phyloP scores from a whole-genome alignment of 768 basidiomycete species.

The Russula virescens region DNA sequence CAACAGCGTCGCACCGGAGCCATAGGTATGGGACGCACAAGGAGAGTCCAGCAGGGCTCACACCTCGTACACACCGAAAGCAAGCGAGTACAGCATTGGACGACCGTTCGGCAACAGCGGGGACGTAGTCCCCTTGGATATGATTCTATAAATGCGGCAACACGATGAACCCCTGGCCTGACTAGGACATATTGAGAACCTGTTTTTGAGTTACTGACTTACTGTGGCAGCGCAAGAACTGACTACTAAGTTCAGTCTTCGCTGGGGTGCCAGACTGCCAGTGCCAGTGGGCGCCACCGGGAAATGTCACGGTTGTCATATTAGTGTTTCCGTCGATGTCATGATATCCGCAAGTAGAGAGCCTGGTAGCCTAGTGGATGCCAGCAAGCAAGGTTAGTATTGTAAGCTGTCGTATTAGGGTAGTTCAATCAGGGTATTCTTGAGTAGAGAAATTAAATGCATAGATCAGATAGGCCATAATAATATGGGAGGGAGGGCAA shows the following conservation, averaged over 20 bases:
- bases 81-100: constrained; percentile 50
- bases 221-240: constrained; percentile 38
- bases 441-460: constrained; percentile 79
- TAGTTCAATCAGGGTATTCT: constrained; percentile 79
- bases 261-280: constrained; percentile 66
- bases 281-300: no score
- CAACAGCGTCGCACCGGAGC: constrained; percentile 70
- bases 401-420: constrained; percentile 78
- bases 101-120: constrained; percentile 56
- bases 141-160: constrained; percentile 60
- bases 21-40: constrained; percentile 75
- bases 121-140: constrained; percentile 67
- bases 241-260: constrained; percentile 67
- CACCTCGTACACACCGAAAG: constrained; percentile 38
- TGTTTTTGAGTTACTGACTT: constrained; percentile 44
- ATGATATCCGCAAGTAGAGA: constrained; percentile 52
- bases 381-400: constrained; percentile 89
- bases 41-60: constrained; percentile 65
- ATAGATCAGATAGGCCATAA: constrained; percentile 40
- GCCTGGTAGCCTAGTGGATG: constrained; percentile 51
- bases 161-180: constrained; percentile 64
- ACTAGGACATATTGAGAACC: constrained; percentile 55
- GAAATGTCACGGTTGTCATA: no score
- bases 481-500: constrained; percentile 41
- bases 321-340: constrained; percentile 75